Conservation (phyloP, 805 yeast species). For the Saccharomycopsis sp. region DNA sequence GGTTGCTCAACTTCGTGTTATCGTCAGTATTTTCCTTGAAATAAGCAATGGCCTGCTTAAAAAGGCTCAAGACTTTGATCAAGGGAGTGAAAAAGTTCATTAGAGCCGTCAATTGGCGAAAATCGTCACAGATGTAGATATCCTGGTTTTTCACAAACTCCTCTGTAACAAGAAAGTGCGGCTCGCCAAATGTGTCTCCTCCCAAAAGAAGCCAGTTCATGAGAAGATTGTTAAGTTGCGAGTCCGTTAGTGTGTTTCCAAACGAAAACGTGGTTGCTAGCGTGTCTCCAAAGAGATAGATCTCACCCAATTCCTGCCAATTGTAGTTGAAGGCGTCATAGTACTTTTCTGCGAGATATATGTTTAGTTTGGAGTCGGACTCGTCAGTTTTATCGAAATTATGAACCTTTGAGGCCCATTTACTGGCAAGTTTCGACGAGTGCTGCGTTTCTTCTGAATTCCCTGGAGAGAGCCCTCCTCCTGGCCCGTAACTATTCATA, state of each 20-base stretch:
- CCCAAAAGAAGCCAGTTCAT: slow-evolving; percentile 18
- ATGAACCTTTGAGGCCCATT: slow-evolving; percentile 11
- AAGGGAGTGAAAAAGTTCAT: slow-evolving; percentile 11
- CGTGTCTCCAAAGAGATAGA: slow-evolving; percentile 17
- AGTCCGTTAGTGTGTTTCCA: background rate
- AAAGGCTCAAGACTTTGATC: slow-evolving; percentile 9
- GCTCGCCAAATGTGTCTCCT: slow-evolving; percentile 17
- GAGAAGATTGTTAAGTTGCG: slow-evolving; percentile 6
- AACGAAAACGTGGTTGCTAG: slow-evolving; percentile 6
- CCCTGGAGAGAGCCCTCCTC: background rate
- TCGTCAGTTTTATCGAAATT: slow-evolving; percentile 19
- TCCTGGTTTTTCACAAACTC: slow-evolving; percentile 3
- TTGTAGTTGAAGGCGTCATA: slow-evolving; percentile 17
- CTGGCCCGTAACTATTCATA: background rate
- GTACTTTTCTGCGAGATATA: slow-evolving; percentile 12
- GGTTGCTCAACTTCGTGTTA: slow-evolving; percentile 2
- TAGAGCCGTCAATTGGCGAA: background rate
- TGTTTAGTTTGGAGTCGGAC: slow-evolving; percentile 5
- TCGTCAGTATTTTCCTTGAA: slow-evolving; percentile 18
- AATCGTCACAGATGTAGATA: slow-evolving; percentile 7
- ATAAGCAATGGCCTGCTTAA: slow-evolving; percentile 14
- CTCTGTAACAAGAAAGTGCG: background rate
- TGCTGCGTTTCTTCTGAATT: background rate
- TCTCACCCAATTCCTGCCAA: slow-evolving; percentile 17
- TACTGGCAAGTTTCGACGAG: slow-evolving; percentile 3